Percentiles rank a stretch among this genome's conserved stretches.
Evolutionary conservation across 2,329 filamentous ascomycete genomes (phyloP).

Genomic region (Neobulgaria alba): DNA sequence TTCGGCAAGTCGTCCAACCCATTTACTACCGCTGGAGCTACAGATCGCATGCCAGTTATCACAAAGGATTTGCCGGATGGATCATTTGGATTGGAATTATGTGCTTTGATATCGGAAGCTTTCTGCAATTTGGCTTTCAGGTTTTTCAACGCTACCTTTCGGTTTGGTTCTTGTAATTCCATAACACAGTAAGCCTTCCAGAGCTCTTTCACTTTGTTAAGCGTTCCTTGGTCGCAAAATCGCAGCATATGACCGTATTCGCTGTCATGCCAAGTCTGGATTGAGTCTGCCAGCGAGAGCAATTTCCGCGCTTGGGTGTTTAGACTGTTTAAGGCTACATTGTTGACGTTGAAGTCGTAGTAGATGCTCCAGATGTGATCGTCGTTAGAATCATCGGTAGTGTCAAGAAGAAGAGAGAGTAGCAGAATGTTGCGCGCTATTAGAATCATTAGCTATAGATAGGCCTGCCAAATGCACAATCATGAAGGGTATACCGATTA

Average conservation of each 20-base stretch:
- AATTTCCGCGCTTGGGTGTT: conserved; percentile 3
- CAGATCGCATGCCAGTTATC: conserved; percentile 2
- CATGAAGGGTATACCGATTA: neutral
- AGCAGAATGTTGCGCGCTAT: conserved; percentile 8
- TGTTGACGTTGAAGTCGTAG: conserved; percentile 5
- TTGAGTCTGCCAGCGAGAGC: neutral
- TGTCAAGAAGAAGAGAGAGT: conserved; percentile 4
- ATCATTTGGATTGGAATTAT: too few species aligned
- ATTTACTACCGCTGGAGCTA: neutral
- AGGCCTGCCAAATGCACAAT: neutral
- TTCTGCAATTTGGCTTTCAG: neutral
- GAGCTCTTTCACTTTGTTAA: conserved; percentile 1
- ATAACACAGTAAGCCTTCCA: conserved; percentile 1
- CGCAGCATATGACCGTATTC: conserved; percentile 1
- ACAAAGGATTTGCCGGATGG: neutral
- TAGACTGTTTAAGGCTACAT: conserved; percentile 1
- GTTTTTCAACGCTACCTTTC: neutral
- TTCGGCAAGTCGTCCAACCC: neutral
- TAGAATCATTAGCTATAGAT: neutral
- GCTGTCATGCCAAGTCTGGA: conserved; percentile 2
- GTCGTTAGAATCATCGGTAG: neutral
- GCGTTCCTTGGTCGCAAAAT: conserved; percentile 3
- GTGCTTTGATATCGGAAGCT: neutral
- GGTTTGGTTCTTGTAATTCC: too few species aligned
- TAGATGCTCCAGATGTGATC: conserved; percentile 5